phyloP scores from a whole-genome alignment of 1,139 yeast species.

The Blastobotrys arbuscula region DNA sequence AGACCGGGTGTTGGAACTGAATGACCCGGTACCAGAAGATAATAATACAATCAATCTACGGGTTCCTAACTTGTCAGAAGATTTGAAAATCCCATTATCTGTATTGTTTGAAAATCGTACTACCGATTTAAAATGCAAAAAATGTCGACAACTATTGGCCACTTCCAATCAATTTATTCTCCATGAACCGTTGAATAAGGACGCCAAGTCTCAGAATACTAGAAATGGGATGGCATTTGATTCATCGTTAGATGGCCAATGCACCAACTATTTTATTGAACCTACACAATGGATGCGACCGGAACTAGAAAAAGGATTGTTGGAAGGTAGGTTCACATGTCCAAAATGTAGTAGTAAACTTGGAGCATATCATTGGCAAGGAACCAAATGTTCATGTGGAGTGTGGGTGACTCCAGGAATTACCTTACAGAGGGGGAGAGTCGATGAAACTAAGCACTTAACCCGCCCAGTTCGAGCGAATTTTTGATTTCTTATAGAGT shows the following conservation, averaged over 20 bases:
- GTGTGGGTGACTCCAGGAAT: constrained; percentile 94
- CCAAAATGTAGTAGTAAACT: constrained; percentile 68
- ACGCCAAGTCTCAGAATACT: background rate
- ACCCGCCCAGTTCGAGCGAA: constrained; percentile 7
- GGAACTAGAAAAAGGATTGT: constrained; percentile 57
- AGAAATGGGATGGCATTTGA: constrained; percentile 34
- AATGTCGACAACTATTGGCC: constrained; percentile 31
- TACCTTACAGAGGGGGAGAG: constrained; percentile 73
- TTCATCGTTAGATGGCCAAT: constrained; percentile 55
- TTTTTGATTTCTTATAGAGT: constrained; percentile 1
- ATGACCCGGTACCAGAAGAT: constrained; percentile 6
- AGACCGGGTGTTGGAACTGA: constrained; percentile 7
- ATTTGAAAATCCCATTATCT: background rate
- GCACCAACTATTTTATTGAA: constrained; percentile 85
- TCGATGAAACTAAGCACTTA: constrained; percentile 49
- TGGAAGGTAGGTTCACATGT: constrained; percentile 84
- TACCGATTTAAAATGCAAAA: constrained; percentile 31
- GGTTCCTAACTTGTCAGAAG: background rate
- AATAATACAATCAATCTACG: background rate
- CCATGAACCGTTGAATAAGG: constrained; percentile 20
- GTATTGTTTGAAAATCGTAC: constrained; percentile 10
- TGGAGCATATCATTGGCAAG: constrained; percentile 94
- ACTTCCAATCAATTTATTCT: constrained; percentile 24
- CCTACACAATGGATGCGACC: constrained; percentile 89
- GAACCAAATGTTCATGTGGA: constrained; percentile 91